These are phyloP conservation scores for Calonectria montana DNA, from an alignment of 2,329 filamentous ascomycete genomes.

Conservation along the genomic window DNA sequence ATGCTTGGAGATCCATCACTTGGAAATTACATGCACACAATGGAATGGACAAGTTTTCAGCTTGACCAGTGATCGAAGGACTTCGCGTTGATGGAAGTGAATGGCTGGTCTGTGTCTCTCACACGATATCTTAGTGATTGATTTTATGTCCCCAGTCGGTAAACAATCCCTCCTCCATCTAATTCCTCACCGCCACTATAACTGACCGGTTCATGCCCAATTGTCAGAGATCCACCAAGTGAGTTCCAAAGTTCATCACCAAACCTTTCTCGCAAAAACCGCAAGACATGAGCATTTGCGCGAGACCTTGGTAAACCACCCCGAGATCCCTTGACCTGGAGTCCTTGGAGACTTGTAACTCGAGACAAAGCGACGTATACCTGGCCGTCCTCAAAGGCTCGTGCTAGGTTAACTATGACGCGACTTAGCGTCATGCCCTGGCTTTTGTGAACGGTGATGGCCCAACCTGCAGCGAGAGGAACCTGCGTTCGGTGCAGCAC, in stretches of 20 bases:
- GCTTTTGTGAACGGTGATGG: constrained; percentile 72
- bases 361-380: constrained; percentile 63
- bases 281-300: constrained; percentile 5
- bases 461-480: constrained; percentile 70
- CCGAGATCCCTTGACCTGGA: constrained; percentile 24
- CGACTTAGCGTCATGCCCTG: constrained; percentile 72
- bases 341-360: constrained; percentile 28
- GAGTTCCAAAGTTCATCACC: not conserved
- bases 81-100: no score
- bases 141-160: no score
- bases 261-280: constrained; percentile 13
- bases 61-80: no score
- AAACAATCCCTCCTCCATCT: not conserved
- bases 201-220: not conserved
- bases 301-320: not conserved
- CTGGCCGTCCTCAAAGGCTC: constrained; percentile 67
- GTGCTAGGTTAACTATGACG: constrained; percentile 65
- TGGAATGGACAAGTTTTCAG: no score
- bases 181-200: not conserved
- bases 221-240: not conserved
- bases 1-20: no score
- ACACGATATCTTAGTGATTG: no score
- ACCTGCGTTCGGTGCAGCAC: constrained; percentile 69
- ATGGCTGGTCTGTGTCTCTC: no score
- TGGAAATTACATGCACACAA: no score